These are phyloP conservation scores for Oryza brachyantha DNA, from an alignment of 176 grass and related monocot genomes.

Conservation along the genomic window DNA sequence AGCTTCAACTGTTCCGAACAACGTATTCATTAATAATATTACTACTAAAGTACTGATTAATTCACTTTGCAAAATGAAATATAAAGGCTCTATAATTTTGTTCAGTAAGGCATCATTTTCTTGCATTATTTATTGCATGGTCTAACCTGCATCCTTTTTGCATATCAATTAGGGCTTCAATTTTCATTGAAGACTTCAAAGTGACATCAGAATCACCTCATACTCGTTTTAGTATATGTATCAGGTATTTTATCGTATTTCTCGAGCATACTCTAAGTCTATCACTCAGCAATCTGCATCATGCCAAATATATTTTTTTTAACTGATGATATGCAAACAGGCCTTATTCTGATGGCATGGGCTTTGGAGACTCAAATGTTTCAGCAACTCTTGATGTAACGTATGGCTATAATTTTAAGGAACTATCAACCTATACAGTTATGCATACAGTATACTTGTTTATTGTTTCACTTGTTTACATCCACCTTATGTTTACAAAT, in stretches of 20 bases:
- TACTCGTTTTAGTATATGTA: slow-evolving; percentile 60
- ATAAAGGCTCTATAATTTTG: not conserved
- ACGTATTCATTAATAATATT: slow-evolving; percentile 4
- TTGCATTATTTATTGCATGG: not conserved
- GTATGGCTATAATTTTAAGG: slow-evolving; percentile 41
- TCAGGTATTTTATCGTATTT: slow-evolving; percentile 56
- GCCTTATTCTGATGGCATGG: slow-evolving; percentile 76
- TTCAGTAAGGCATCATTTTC: not conserved
- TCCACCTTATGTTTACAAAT: slow-evolving; percentile 27
- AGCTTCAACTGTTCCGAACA: not conserved
- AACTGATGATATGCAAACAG: slow-evolving; percentile 39
- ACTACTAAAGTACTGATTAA: not conserved
- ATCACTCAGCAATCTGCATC: slow-evolving; percentile 7
- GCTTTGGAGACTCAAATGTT: slow-evolving; percentile 65
- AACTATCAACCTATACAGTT: not conserved
- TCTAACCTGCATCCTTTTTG: slow-evolving; percentile 19
- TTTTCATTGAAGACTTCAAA: slow-evolving; percentile 86
- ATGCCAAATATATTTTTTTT: slow-evolving; percentile 5
- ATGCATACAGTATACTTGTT: not conserved
- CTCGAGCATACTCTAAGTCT: slow-evolving; percentile 5
- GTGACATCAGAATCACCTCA: slow-evolving; percentile 63
- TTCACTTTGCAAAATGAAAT: not conserved
- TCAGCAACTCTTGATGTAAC: slow-evolving; percentile 67
- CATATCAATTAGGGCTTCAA: slow-evolving; percentile 52
- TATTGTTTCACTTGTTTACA: slow-evolving; percentile 26